Base-by-base conservation (phyloP, 331 rosid genomes). In the Spiraea crenata region DNA sequence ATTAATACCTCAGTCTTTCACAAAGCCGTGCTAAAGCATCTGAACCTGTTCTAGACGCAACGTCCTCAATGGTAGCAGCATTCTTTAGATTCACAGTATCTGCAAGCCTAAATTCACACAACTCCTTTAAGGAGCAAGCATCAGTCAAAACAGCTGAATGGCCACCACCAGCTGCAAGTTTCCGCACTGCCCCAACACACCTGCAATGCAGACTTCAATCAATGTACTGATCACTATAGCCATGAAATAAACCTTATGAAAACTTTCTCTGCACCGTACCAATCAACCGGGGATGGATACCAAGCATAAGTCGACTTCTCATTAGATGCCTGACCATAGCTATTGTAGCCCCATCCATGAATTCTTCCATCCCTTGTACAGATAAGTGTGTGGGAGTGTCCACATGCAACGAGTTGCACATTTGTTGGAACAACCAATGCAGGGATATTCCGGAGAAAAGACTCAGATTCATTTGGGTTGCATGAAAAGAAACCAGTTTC, bases 91-190 rank as follows among this genome's bases (percentile, higher is more conserved):
- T 90, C 81, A 87, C 82, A 59, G 79, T 75, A 69, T 90, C 97
- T 6, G 92, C 98, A 69, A 90, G 91, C 65, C 82, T 86, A 80
- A 89, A 88, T 75, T 90, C 98, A 63, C 97, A 93, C 84, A 93
- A 72, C 77, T 93, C 97, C 85, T 93, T 93, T 69, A 93, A 87
- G 61, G 97, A 89, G 82, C 82, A 89, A 62, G 98, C 97, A 76
- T 93, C 96, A 3, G 98, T 93, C 82, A 93, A 75, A 74, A 89
- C 97, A 44, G 96, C 97, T 40, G 98, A 93, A 85, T 93, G 97
- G 41, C 98, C 98, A 47, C 98, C 97, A 60, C 98, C 98, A 64
- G 98, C 98, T 60, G 93, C 97, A 73, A 93, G 85, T 85, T 93
- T 93, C 46, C 95, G 86, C 48, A 93, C 96, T 78, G 85, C 95